A percentile compares a stretch with the other conserved stretches of the same genome.
These are phyloP conservation scores for Hypomyces perniciosus DNA, from an alignment of 2,329 filamentous ascomycete species.

Conservation along the genomic window DNA sequence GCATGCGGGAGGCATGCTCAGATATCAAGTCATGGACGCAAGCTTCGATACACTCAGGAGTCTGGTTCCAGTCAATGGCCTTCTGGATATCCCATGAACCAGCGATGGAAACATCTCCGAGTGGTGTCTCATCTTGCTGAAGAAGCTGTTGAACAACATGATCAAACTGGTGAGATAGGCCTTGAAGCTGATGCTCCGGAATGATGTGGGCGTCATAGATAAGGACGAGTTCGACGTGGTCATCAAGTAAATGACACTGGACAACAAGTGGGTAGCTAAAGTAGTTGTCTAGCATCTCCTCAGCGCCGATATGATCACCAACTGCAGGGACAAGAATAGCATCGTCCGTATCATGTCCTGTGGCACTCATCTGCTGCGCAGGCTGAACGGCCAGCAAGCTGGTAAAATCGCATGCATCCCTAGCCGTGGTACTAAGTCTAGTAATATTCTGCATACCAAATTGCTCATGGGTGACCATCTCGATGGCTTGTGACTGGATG, in stretches of 20 bases:
- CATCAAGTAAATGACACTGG: constrained; percentile 2
- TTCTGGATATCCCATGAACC: background rate
- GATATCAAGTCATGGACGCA: background rate
- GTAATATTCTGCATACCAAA: constrained; percentile 2
- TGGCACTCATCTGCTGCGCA: background rate
- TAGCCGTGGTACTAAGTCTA: constrained; percentile 8
- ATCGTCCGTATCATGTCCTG: background rate
- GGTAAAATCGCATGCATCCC: constrained; percentile 9
- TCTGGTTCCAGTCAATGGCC: background rate
- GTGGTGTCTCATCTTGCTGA: too few relatives aligned
- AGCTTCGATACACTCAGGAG: background rate
- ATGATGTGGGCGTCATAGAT: background rate
- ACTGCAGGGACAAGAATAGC: background rate
- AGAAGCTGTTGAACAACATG: constrained; percentile 6
- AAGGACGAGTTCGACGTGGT: constrained; percentile 1
- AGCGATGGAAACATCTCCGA: background rate
- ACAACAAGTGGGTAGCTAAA: constrained; percentile 5
- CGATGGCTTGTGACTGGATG: constrained; percentile 1
- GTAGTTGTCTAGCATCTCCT: background rate
- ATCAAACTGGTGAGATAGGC: constrained; percentile 3
- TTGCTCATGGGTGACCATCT: constrained; percentile 6
- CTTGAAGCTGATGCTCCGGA: background rate
- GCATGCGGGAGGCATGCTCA: background rate
- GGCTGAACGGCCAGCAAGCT: constrained; percentile 13
- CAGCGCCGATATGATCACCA: background rate